Evolutionary conservation across 2,329 filamentous ascomycete genomes (phyloP).

Genomic region (Phoma herbarum): DNA sequence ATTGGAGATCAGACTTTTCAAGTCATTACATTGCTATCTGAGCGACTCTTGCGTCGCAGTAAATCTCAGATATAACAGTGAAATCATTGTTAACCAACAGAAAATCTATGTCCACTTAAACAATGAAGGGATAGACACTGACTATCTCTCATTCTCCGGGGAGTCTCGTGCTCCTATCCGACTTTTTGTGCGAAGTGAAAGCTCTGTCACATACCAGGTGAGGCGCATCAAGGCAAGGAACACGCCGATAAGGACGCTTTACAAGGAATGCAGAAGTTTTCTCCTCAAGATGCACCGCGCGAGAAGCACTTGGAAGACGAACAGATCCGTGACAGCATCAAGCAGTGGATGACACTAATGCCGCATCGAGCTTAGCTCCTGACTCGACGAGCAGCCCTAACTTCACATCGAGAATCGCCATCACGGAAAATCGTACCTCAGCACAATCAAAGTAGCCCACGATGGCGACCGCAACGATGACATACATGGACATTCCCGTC

Average conservation of each 20-base stretch:
- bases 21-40: neutral
- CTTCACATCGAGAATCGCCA: constrained; percentile 33
- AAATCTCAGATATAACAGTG: too few relatives aligned
- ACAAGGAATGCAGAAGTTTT: too few relatives aligned
- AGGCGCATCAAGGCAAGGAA: neutral
- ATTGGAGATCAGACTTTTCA: neutral
- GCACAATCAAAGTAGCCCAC: constrained; percentile 34
- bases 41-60: too few relatives aligned
- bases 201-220: too few relatives aligned
- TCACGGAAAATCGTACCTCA: constrained; percentile 24
- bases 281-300: neutral
- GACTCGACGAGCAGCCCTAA: constrained; percentile 37
- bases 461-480: constrained; percentile 68
- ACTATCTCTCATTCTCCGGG: neutral
- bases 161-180: neutral
- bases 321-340: neutral
- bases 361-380: constrained; percentile 9
- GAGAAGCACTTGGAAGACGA: neutral
- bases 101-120: neutral
- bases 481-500: constrained; percentile 60
- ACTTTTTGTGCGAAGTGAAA: too few relatives aligned
- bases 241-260: too few relatives aligned
- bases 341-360: neutral
- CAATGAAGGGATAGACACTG: neutral
- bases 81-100: neutral